A percentile compares a stretch with the other conserved stretches of the same genome.
Evolutionary conservation across 2,329 filamentous ascomycete genomes (phyloP).

Genomic region (Cladosporium sp.): DNA sequence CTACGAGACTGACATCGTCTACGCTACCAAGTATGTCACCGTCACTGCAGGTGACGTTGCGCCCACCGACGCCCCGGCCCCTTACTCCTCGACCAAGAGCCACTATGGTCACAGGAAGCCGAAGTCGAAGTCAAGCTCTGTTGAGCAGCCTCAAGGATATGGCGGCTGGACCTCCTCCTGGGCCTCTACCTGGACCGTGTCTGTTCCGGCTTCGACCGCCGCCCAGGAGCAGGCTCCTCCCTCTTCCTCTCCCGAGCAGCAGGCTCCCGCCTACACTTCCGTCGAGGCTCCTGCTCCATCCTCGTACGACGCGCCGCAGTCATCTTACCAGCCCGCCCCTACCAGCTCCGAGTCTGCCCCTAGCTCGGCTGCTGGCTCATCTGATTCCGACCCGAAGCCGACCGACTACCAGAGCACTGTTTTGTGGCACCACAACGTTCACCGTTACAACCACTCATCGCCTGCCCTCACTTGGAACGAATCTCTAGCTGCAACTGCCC

Average conservation of each 20-base stretch:
- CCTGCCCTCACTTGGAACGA: conserved; percentile 61
- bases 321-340: conserved; percentile 10
- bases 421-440: conserved; percentile 76
- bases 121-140: conserved; percentile 6
- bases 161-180: conserved; percentile 7
- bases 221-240: conserved; percentile 13
- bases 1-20: conserved; percentile 27
- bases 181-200: conserved; percentile 9
- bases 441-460: conserved; percentile 78
- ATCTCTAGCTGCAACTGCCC: conserved; percentile 60
- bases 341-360: conserved; percentile 8
- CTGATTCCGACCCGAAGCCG: conserved; percentile 14
- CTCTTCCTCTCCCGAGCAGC: conserved; percentile 14
- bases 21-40: conserved; percentile 33
- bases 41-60: conserved; percentile 26
- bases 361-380: conserved; percentile 7
- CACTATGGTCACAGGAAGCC: conserved; percentile 22
- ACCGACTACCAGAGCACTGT: conserved; percentile 37
- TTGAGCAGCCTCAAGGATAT: neutral
- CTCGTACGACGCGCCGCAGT: neutral
- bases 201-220: conserved; percentile 13
- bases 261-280: conserved; percentile 14
- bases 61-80: conserved; percentile 16
- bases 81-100: conserved; percentile 10
- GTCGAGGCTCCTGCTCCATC: neutral